These are phyloP conservation scores for Schwanniomyces sp. DNA, from an alignment of 805 yeast genomes.

Conservation along the genomic window DNA sequence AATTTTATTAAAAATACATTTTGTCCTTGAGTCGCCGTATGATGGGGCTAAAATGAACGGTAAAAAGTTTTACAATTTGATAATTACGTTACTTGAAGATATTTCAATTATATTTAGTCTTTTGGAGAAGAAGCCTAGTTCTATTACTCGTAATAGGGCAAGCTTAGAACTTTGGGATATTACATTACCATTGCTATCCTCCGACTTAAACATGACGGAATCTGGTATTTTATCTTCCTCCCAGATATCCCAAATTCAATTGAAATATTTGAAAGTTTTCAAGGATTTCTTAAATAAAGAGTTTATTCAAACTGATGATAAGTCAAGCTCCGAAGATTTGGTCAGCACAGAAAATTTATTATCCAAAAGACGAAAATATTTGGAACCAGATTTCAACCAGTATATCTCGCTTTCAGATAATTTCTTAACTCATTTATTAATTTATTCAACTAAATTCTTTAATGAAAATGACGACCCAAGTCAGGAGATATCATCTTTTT, in stretches of 20 bases:
- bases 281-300: slow-evolving; percentile 34
- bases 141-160: slow-evolving; percentile 44
- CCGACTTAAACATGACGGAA: slow-evolving; percentile 9
- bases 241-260: slow-evolving; percentile 34
- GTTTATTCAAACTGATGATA: slow-evolving; percentile 13
- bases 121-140: slow-evolving; percentile 30
- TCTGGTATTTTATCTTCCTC: slow-evolving; percentile 13
- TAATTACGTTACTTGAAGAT: slow-evolving; percentile 29
- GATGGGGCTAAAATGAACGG: slow-evolving; percentile 7
- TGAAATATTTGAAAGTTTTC: slow-evolving; percentile 39
- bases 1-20: slow-evolving; percentile 47
- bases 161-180: slow-evolving; percentile 45
- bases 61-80: slow-evolving; percentile 16
- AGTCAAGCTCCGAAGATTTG: slow-evolving; percentile 7
- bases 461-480: slow-evolving; percentile 20
- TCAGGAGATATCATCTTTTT: slow-evolving; percentile 19
- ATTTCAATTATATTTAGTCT: slow-evolving; percentile 28
- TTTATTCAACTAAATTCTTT: slow-evolving; percentile 33
- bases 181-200: slow-evolving; percentile 31
- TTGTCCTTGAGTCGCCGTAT: slow-evolving; percentile 19
- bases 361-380: slow-evolving; percentile 9
- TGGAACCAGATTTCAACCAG: slow-evolving; percentile 42
- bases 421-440: slow-evolving; percentile 38
- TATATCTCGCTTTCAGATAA: slow-evolving; percentile 43
- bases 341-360: slow-evolving; percentile 13